Conservation (phyloP, 306 rosid genomes). For the Senna siamea region DNA sequence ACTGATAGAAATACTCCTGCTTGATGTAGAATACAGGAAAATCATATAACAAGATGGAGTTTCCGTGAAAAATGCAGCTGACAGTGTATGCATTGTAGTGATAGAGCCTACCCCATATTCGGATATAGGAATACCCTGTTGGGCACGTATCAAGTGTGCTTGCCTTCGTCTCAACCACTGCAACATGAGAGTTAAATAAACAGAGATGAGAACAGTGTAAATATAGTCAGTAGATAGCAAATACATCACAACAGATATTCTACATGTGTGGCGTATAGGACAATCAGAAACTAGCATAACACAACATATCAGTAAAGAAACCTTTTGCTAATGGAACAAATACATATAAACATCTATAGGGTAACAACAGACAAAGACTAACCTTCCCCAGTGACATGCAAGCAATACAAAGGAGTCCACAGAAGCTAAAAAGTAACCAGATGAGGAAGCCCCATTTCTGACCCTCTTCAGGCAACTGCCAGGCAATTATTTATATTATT, state of each 20-base stretch:
- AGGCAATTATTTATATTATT: slow-evolving; percentile 37
- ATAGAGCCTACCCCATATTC: slow-evolving; percentile 66
- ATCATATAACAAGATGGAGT: neutral
- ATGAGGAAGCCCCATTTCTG: slow-evolving; percentile 89
- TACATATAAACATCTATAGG: neutral
- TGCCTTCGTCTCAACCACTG: slow-evolving; percentile 90
- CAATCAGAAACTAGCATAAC: neutral
- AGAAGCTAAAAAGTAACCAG: slow-evolving; percentile 89
- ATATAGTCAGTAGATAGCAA: neutral
- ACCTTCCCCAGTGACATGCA: slow-evolving; percentile 77
- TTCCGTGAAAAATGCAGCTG: slow-evolving; percentile 11
- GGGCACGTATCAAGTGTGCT: slow-evolving; percentile 71
- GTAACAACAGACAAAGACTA: slow-evolving; percentile 36
- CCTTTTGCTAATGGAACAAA: slow-evolving; percentile 1
- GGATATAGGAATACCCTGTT: slow-evolving; percentile 79
- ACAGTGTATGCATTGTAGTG: slow-evolving; percentile 8
- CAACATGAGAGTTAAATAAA: slow-evolving; percentile 24
- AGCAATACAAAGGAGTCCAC: slow-evolving; percentile 73
- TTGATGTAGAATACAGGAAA: neutral
- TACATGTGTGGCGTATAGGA: neutral
- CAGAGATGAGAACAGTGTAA: slow-evolving; percentile 29
- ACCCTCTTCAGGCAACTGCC: slow-evolving; percentile 79
- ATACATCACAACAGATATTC: neutral
- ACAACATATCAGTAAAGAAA: slow-evolving; percentile 1
- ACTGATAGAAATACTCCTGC: too few species aligned